Evolutionary conservation across 805 yeast genomes (phyloP), one percentile per base, ranked within the genome.

Genomic region (Wickerhamomyces chambardii): DNA sequence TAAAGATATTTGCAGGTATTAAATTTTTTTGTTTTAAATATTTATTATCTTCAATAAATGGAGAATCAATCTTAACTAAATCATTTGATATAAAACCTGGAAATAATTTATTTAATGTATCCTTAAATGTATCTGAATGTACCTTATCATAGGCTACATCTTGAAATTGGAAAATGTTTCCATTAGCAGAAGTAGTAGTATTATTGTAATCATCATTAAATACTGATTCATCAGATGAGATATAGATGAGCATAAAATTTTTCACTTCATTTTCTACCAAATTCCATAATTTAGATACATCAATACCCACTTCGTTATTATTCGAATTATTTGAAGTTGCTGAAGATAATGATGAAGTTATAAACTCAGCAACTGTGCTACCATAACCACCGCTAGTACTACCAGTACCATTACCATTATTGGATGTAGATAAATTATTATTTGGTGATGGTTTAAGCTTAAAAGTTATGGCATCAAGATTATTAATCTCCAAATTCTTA

Each of bases 1-100:
- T 85, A 56, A 82, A 77, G 14, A 86, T 69, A 48, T 76, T 77
- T 3, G 85, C 76, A 1, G 78, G 75, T 3, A 84, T 82, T 28
- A 85, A 56, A 4, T 78, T 68, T 40, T 80, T 78, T 35, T 79
- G 78, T 44, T 72, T 69, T 17, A 75, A 64, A 39, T 67, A 68
- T 3, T 72, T 61, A 42, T 78, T 85, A 41, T 67, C 75, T 30
- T 78, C 76, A 30, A 84, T 72, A 45, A 73, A 83, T 6, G 69
- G 64, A 1, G 66, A 57, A 28, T 61, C 57, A 42, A 64, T 43
- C 42, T 55, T 42, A 17, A 62, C 43, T 29, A 53, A 43, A 28
- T 55, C 59, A 29, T 44, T 50, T 4, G 64, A 43, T 8, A 58
- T 58, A 45, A 82, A 70, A 0, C 90, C 92, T 0, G 94, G 89